Percentiles rank a stretch among this genome's conserved stretches.
phyloP scores from a whole-genome alignment of 2,329 filamentous ascomycete species.

The Penicillium fuscoglaucum region DNA sequence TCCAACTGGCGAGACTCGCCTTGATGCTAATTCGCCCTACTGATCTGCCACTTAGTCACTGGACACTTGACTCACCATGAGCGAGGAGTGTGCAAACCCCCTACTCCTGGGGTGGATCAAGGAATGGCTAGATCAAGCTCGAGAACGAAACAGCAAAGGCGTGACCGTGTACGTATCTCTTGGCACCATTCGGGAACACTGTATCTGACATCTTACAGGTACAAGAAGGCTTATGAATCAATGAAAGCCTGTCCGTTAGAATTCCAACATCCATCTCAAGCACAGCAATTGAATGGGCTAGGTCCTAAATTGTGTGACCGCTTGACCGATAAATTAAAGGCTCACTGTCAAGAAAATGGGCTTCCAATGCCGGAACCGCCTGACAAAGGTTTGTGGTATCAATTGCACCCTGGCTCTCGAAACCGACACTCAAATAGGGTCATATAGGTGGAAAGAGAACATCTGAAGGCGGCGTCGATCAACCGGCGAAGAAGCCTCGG shows the following conservation, averaged over 20 bases:
- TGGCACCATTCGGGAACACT: background rate
- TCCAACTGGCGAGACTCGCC: background rate
- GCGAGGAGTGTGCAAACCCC: conserved; percentile 62
- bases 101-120: conserved; percentile 72
- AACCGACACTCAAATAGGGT: conserved; percentile 13
- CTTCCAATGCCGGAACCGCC: conserved; percentile 66
- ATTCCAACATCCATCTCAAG: conserved; percentile 71
- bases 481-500: conserved; percentile 56
- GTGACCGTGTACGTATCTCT: conserved; percentile 49
- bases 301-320: conserved; percentile 70
- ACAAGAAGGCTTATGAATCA: conserved; percentile 74
- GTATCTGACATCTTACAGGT: conserved; percentile 47
- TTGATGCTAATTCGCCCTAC: background rate
- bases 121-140: conserved; percentile 71
- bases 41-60: background rate
- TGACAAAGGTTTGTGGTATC: conserved; percentile 38
- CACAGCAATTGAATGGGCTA: conserved; percentile 71
- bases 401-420: conserved; percentile 12
- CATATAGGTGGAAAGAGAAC: conserved; percentile 31
- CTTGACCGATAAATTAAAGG: conserved; percentile 59
- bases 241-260: conserved; percentile 71
- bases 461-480: conserved; percentile 33
- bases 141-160: conserved; percentile 69
- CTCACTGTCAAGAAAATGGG: conserved; percentile 65
- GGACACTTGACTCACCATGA: conserved; percentile 26